Conservation (phyloP, 257 asterid genomes). For the Asclepias syriaca region DNA sequence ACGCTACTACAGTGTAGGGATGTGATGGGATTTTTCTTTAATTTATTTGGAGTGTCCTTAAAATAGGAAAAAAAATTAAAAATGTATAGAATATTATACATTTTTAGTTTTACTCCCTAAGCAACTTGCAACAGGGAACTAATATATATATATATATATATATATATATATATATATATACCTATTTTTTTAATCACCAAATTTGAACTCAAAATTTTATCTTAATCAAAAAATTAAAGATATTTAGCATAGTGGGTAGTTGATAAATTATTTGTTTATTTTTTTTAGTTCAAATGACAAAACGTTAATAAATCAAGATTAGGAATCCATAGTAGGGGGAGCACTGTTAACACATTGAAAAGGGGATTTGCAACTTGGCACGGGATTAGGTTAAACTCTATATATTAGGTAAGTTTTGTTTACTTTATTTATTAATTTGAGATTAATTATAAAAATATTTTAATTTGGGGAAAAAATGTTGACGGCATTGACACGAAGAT, state of each 20-base stretch:
- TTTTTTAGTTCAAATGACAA: neutral
- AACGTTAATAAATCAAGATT: neutral
- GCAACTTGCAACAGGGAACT: neutral
- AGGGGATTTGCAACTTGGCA: neutral
- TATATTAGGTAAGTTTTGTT: no score
- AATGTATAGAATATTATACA: no score
- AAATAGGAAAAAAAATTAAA: neutral
- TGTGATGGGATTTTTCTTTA: constrained; percentile 1
- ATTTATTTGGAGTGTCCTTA: neutral
- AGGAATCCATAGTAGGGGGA: neutral
- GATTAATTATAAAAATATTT: no score
- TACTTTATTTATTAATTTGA: no score
- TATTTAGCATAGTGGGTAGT: no score
- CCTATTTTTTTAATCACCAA: no score
- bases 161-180: no score
- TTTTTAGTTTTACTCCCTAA: neutral
- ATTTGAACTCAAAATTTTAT: no score
- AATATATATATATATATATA: no score
- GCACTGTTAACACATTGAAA: neutral
- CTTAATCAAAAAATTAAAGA: no score
- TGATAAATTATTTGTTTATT: neutral
- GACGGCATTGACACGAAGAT: neutral
- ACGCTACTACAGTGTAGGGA: neutral
- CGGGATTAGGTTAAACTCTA: neutral
- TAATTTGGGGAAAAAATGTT: no score